These are phyloP conservation scores for Phytophthora niederhauseri DNA, from an alignment of 352 stramenopile genomes.

Conservation along the genomic window DNA sequence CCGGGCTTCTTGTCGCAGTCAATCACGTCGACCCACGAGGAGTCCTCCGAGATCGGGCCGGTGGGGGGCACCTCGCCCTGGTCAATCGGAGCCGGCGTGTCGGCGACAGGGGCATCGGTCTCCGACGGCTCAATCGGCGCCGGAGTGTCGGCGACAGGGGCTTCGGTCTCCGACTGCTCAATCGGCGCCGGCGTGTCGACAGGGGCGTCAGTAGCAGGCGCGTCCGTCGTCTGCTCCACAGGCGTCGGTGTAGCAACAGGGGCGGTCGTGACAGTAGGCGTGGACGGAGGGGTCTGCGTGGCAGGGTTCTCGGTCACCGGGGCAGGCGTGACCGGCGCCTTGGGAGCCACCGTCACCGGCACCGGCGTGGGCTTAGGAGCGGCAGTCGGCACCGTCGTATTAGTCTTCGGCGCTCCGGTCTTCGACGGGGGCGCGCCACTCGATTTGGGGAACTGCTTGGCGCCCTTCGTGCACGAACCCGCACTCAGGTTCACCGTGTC, in stretches of 20 bases:
- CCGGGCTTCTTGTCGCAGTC: neutral
- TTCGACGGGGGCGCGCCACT: neutral
- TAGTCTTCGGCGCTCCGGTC: conserved; percentile 4
- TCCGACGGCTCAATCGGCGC: neutral
- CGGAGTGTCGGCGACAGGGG: neutral
- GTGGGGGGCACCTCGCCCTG: neutral
- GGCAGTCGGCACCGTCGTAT: conserved; percentile 9
- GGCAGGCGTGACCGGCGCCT: neutral
- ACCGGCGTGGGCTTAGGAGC: neutral
- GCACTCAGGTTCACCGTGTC: conserved; percentile 51
- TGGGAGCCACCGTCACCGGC: conserved; percentile 3
- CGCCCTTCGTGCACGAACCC: conserved; percentile 47
- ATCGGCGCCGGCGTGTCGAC: neutral
- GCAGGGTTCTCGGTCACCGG: neutral
- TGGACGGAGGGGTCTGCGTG: neutral
- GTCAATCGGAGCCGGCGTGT: neutral
- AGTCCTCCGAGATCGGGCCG: neutral
- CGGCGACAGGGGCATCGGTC: neutral
- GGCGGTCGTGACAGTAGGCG: conserved; percentile 5
- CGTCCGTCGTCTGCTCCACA: neutral
- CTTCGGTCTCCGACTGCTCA: neutral
- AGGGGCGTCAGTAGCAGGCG: conserved; percentile 2
- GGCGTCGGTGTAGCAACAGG: conserved; percentile 7
- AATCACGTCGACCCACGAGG: neutral
- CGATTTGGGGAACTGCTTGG: conserved; percentile 39